Evolutionary conservation across 129 eudicot species (phyloP).

Genomic region (Pittosporum tobira): DNA sequence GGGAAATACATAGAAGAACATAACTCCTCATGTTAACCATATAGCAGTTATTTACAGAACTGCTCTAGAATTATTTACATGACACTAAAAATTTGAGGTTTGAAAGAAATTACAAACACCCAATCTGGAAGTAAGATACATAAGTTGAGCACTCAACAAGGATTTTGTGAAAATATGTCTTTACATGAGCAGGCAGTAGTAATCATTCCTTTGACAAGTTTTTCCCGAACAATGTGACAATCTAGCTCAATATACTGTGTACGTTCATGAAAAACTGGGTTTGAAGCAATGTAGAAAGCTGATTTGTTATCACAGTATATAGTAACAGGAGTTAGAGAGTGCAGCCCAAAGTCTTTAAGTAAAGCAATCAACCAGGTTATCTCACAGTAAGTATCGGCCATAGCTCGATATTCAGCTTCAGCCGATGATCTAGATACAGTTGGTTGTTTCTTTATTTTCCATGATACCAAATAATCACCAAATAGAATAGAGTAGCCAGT

Average conservation of each 20-base stretch:
- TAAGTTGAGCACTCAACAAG: not conserved
- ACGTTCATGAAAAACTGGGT: not conserved
- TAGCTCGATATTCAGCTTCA: not conserved
- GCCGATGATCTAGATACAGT: not conserved
- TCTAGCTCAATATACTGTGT: too few species aligned
- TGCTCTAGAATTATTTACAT: too few species aligned
- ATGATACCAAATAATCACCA: not conserved
- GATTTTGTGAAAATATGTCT: slow-evolving; percentile 1
- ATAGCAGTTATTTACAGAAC: too few species aligned
- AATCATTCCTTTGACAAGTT: not conserved
- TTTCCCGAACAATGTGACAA: not conserved
- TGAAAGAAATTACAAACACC: not conserved
- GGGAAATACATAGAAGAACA: too few species aligned
- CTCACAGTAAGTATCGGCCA: not conserved
- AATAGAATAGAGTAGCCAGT: not conserved
- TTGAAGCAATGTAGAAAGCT: not conserved
- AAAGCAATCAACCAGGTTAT: not conserved
- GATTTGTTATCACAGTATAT: not conserved
- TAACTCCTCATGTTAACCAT: too few species aligned
- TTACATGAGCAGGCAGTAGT: not conserved
- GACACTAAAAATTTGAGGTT: too few species aligned
- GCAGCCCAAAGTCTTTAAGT: not conserved
- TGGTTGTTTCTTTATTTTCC: not conserved
- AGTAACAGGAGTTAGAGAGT: not conserved
- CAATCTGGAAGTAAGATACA: not conserved